A percentile compares a stretch with the other conserved stretches of the same genome.
Evolutionary conservation across 73 alveolate species (phyloP).

Genomic region (Blepharisma japonicum): DNA sequence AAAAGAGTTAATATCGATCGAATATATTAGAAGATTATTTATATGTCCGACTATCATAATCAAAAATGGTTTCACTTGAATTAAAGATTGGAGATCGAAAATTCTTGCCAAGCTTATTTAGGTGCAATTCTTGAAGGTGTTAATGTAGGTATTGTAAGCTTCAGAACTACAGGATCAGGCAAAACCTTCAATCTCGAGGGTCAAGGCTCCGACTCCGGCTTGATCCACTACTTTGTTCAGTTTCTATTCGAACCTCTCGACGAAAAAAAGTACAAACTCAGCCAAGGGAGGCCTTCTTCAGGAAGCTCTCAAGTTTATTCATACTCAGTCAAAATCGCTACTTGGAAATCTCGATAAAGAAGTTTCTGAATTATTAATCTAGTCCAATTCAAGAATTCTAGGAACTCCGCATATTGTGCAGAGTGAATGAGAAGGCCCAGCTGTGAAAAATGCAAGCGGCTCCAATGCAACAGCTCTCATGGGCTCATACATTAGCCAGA

Average conservation of each 20-base stretch:
- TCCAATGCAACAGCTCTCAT: conserved; percentile 80
- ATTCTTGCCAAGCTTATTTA: conserved; percentile 46
- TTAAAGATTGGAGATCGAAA: too few species aligned
- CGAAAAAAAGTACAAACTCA: conserved; percentile 72
- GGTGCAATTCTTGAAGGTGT: conserved; percentile 79
- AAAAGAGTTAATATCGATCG: too few species aligned
- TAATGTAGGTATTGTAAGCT: conserved; percentile 85
- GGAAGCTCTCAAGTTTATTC: conserved; percentile 67
- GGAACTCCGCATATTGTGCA: conserved; percentile 68
- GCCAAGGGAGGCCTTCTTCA: conserved; percentile 70
- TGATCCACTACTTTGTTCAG: conserved; percentile 82
- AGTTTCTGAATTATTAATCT: conserved; percentile 85
- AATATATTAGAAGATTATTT: too few species aligned
- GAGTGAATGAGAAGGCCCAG: conserved; percentile 95
- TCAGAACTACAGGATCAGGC: conserved; percentile 97
- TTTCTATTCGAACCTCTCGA: conserved; percentile 89
- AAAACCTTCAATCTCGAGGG: conserved; percentile 95
- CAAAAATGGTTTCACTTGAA: too few species aligned
- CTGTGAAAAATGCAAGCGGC: conserved; percentile 88
- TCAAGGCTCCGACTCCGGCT: conserved; percentile 92
- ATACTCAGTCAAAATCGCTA: conserved; percentile 87
- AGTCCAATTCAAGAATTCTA: conserved; percentile 78
- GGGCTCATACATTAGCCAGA: conserved; percentile 86
- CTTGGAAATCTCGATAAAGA: conserved; percentile 97
- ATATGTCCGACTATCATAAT: too few species aligned